Evolutionary conservation across 306 rosid species (phyloP).

Genomic region (Neltuma alba): DNA sequence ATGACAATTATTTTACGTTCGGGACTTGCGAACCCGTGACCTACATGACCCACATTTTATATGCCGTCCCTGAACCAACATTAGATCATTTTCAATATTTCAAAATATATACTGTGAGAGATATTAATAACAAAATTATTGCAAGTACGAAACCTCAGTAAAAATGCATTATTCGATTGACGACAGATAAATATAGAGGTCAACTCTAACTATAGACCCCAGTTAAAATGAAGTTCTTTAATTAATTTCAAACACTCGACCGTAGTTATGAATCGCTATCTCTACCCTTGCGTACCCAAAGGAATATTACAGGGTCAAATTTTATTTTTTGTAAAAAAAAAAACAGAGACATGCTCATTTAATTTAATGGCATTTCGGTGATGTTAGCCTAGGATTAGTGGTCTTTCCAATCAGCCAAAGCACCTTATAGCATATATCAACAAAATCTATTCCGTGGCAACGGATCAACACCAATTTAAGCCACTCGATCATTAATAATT

Average conservation of each 20-base stretch:
- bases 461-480: background rate
- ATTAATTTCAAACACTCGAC: background rate
- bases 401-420: slow-evolving; percentile 26
- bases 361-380: background rate
- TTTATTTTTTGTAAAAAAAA: background rate
- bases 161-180: background rate
- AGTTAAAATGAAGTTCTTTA: background rate
- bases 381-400: slow-evolving; percentile 14
- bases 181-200: background rate
- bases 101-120: background rate
- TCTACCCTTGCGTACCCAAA: background rate
- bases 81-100: background rate
- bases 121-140: background rate
- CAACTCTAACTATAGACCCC: background rate
- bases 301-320: background rate
- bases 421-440: background rate
- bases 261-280: background rate
- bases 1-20: background rate
- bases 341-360: background rate
- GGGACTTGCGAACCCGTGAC: background rate
- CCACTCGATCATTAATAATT: slow-evolving; percentile 1
- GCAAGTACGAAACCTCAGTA: background rate
- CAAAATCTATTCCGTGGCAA: slow-evolving; percentile 8
- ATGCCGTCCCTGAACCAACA: background rate
- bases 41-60: background rate